These are phyloP conservation scores for Macrolepiota albuminosa DNA, from an alignment of 768 basidiomycete species.

Conservation along the genomic window DNA sequence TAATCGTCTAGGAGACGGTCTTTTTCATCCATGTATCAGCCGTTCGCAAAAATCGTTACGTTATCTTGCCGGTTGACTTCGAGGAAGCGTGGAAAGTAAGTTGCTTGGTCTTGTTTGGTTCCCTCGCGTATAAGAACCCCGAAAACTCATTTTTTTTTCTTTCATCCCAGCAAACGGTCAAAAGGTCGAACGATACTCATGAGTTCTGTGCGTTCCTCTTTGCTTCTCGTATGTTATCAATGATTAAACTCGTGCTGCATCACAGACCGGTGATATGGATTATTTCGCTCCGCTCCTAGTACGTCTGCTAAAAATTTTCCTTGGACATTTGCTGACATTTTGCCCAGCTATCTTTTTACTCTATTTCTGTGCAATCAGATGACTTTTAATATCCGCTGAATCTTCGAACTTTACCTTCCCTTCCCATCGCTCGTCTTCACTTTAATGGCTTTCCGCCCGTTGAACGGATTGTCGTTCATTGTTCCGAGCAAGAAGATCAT, in stretches of 20 bases:
- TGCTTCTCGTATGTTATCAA: background rate
- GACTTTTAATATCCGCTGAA: conserved; percentile 3
- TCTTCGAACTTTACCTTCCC: background rate
- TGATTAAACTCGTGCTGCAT: background rate
- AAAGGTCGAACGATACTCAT: conserved; percentile 91
- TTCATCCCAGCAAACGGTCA: conserved; percentile 83
- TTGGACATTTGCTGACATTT: background rate
- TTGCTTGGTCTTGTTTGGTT: conserved; percentile 53
- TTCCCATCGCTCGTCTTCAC: conserved; percentile 59
- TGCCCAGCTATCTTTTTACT: conserved; percentile 14
- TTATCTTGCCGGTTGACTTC: conserved; percentile 95
- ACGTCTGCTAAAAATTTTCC: background rate
- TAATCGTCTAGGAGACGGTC: background rate
- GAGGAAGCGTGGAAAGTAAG: conserved; percentile 99
- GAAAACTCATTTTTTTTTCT: conserved; percentile 26
- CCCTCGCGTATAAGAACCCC: conserved; percentile 17
- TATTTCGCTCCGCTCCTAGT: conserved; percentile 20
- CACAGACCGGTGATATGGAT: conserved; percentile 33
- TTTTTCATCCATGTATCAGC: conserved; percentile 40
- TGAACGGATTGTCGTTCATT: conserved; percentile 78
- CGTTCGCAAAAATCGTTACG: conserved; percentile 96
- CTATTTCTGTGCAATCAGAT: conserved; percentile 14
- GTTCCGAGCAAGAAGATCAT: conserved; percentile 67
- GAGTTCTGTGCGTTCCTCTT: conserved; percentile 76
- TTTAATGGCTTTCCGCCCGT: conserved; percentile 72